Evolutionary conservation across 2,329 filamentous ascomycete genomes (phyloP), one percentile per base, ranked within the genome.

Genomic region (Monilinia vaccinii-corymbosi): DNA sequence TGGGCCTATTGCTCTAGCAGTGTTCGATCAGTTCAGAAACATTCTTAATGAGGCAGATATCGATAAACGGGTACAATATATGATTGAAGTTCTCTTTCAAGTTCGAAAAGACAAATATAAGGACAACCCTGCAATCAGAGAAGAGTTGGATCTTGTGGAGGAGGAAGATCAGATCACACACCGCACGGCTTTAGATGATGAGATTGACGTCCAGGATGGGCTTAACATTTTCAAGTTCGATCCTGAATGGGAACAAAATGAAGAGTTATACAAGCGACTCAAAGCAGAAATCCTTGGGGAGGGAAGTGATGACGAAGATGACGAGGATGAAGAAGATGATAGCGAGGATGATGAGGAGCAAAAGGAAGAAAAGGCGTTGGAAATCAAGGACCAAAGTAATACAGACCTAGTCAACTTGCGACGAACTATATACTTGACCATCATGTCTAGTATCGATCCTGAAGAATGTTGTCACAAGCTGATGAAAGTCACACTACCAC

Each of bases 121-220:
- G 77, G 91, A 97, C 69, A 91, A 97, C 69, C 91, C 87, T 21
- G 87, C 91, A 0, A 79, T 97, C 68, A 92, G 86, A 73, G 92
- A 97, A 71, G 94, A 99, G 72, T 78, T 99, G 60, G 94, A 99
- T 74, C 75, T 99, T 49, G 90, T 99, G 10, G 93, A 97, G 75
- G 94, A 99, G 74, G 93, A 97, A 73, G 94, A 99, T 71, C 94
- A 97, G 72, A 96, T 97, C 68, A 97, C 94, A 1, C 94, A 99
- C 75, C 82, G 85, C 60, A 79, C 91, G 52, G 86, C 88, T 52
- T 75, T 99, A 34, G 89, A 96, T 65, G 91, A 91, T 65, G 85
- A 91, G 42, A 80, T 96, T 58, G 88, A 94, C 52, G 85, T 90
- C 0, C 86, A 97, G 72, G 92, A 97, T 68, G 83, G 84, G 0